phyloP scores from a whole-genome alignment of 768 basidiomycete genomes.

The Russula sp. region DNA sequence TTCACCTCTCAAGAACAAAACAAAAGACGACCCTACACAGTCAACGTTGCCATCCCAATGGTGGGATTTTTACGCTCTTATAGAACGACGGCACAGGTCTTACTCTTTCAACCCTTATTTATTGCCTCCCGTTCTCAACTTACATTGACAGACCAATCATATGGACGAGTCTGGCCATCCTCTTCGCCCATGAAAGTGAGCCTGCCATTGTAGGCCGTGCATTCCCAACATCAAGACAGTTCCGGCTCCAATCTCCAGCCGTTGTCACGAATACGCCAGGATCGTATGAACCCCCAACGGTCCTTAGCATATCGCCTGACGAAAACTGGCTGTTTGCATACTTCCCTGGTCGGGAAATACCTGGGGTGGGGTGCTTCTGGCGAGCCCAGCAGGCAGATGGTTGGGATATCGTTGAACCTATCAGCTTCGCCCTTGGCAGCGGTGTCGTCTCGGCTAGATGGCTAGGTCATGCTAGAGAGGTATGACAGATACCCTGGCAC shows the following conservation, averaged over 20 bases:
- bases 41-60: slow-evolving; percentile 8
- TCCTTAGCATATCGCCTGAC: slow-evolving; percentile 51
- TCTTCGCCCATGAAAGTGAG: slow-evolving; percentile 57
- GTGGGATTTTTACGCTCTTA: slow-evolving; percentile 16
- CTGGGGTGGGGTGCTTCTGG: slow-evolving; percentile 64
- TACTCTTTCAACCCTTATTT: background rate
- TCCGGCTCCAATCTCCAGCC: slow-evolving; percentile 47
- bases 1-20: slow-evolving; percentile 14
- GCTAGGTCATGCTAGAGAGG: slow-evolving; percentile 56
- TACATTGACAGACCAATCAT: slow-evolving; percentile 46
- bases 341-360: slow-evolving; percentile 51
- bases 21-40: slow-evolving; percentile 9
- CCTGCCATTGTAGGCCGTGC: slow-evolving; percentile 54
- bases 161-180: slow-evolving; percentile 64
- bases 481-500: slow-evolving; percentile 24
- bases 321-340: slow-evolving; percentile 69
- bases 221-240: slow-evolving; percentile 64
- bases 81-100: slow-evolving; percentile 7
- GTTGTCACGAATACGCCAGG: slow-evolving; percentile 39
- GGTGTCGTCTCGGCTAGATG: slow-evolving; percentile 57
- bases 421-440: slow-evolving; percentile 43
- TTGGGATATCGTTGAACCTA: slow-evolving; percentile 54
- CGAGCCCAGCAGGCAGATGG: slow-evolving; percentile 50
- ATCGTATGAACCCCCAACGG: slow-evolving; percentile 52
- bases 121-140: background rate